Base-by-base conservation (phyloP, 2,329 filamentous ascomycete genomes). In the Calonectria fujianensis region DNA sequence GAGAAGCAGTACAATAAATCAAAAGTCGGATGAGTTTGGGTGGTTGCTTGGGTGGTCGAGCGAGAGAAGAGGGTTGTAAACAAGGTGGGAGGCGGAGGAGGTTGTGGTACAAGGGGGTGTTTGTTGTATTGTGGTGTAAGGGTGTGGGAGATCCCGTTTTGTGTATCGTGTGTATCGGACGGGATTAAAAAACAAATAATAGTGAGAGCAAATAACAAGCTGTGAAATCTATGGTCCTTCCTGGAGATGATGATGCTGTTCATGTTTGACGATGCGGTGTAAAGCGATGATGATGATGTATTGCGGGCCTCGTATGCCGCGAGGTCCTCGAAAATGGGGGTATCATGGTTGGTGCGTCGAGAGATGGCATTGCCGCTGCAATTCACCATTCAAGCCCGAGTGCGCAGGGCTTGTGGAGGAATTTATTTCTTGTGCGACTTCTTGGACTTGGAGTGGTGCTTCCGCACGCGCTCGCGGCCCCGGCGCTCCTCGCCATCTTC, bases 381-480 rank as follows among this genome's bases (percentile, higher is more conserved):
- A 64, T 77, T 45, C 70, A 52, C 51, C 61, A 64, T 32, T 37
- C 39, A 29, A 16, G 27, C 41, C 65, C 41, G 18, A 18, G 57
- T 48, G 24, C 16, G 1, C 41, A 45, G 39, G 50, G 37, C 29
- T 13, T 37, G 31, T 16, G 61, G 20, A 16, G 13, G 57, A 31
- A 45, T 75, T 82, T 80, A 83, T 69, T 84, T 84, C 76, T 82
- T 83, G 72, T 83, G 81, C 57, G 78, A 76, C 78, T 83, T 83
- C 75, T 76, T 69, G 8, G 80, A 77, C 59, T 77, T 76, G 52
- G 78, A 77, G 76, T 83, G 77, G 57, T 82, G 80, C 63, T 78
- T 80, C 74, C 85, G 79, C 75, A 85, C 84, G 70, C 85, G 82
- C 79, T 85, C 83, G 29, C 85, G 83, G n/a, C 85, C 85, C 24